Base-by-base conservation (phyloP, 495 filamentous ascomycete genomes). In the Neurospora sp. region DNA sequence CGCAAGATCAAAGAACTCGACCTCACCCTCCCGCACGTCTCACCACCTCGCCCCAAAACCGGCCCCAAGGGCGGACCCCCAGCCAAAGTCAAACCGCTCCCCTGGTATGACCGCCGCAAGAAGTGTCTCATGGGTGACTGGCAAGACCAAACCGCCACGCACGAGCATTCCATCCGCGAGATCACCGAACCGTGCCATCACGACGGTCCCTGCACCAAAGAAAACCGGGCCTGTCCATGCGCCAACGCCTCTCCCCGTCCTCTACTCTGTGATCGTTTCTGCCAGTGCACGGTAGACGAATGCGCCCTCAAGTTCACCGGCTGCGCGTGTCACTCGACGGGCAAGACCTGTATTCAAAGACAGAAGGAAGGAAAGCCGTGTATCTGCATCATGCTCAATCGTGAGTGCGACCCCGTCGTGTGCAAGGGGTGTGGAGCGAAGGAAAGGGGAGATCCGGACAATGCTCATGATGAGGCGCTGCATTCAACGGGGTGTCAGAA, bases 331-430 rank as follows among this genome's bases (percentile, higher is more conserved):
- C 83, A 84, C 54, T 83, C 83, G 2, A 78, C 79, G 1, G 83
- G 84, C 31, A 86, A 85, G 78, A 83, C 85, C 1, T 92, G 90
- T 75, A 74, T 82, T 70, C 71, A 82, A 74, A 79, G 81, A 59
- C 83, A 86, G 62, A 85, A 83, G 70, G 85, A 88, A 46, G 79
- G 79, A 37, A 78, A 77, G 27, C 84, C 84, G 11, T 92, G 90
- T 77, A 85, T 85, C 23, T 92, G 90, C 76, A 79, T 85, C 23
- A 79, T 83, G 72, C 83, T 90, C 62, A 89, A 89, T 75, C 86
- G 92, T 6, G 92, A 94, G 79, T 94, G 92, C 75, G 91, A 93
- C 75, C 86, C 90, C 0, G 88, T 91, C 44, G 82, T 92, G 37
- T 94, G 92, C 77, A 83, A 84, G 18, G 84, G 81, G 11, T 93